phyloP scores from a whole-genome alignment of 192 early-diverging fungal genomes.

The Linnemannia hyalina region DNA sequence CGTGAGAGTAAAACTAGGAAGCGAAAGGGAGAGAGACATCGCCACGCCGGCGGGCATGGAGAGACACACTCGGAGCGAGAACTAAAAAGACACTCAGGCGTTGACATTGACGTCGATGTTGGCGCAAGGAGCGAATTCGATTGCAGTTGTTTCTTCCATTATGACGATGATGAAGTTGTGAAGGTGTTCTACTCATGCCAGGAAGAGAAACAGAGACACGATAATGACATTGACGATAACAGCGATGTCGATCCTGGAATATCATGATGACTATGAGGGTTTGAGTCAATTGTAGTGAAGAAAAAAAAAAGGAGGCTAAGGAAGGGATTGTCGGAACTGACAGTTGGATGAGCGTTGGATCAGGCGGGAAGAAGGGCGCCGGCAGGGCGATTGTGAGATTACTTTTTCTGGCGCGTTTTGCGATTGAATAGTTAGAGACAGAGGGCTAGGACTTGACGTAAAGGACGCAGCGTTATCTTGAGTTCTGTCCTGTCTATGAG shows the following conservation, averaged over 20 bases:
- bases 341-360: not conserved
- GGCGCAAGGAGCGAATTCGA: too few relatives aligned
- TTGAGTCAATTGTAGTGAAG: not conserved
- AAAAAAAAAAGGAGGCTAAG: not conserved
- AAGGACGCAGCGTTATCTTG: not conserved
- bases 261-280: not conserved
- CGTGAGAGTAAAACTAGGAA: not conserved
- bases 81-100: too few relatives aligned
- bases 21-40: not conserved
- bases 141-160: not conserved
- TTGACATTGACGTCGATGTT: too few relatives aligned
- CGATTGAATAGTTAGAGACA: not conserved
- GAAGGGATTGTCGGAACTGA: not conserved
- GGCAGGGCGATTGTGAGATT: not conserved
- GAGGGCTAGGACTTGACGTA: not conserved
- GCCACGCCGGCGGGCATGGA: not conserved
- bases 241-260: not conserved
- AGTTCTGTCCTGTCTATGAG: not conserved
- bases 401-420: not conserved
- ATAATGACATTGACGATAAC: too few relatives aligned
- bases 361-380: not conserved
- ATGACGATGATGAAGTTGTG: not conserved
- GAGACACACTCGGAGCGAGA: not conserved
- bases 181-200: not conserved
- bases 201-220: not conserved